Evolutionary conservation across 108 stramenopile genomes (phyloP).

Genomic region (Cyclotella baltica): DNA sequence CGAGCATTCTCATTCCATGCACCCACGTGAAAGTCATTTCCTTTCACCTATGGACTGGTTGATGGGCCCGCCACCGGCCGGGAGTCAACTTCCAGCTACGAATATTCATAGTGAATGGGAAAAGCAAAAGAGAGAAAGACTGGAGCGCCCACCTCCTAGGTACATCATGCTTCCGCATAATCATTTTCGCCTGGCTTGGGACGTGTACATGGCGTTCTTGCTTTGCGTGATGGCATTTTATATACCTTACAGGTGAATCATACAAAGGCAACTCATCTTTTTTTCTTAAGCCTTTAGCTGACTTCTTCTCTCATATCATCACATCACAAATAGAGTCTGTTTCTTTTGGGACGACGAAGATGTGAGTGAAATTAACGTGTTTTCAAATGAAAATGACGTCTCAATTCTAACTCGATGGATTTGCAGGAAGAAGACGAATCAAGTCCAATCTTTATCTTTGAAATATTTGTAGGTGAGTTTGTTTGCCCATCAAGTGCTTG

Average conservation of each 20-base stretch:
- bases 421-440: constrained; percentile 24
- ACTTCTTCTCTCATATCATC: not conserved
- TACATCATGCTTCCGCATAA: constrained; percentile 39
- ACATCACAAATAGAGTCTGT: constrained; percentile 44
- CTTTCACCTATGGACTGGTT: constrained; percentile 16
- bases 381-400: not conserved
- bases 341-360: constrained; percentile 31
- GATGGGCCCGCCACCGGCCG: constrained; percentile 1
- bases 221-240: constrained; percentile 39
- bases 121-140: not conserved
- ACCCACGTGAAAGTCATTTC: not conserved
- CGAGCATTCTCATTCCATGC: not conserved
- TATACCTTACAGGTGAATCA: no score
- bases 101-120: constrained; percentile 7
- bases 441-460: constrained; percentile 20
- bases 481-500: no score
- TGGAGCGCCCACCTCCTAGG: not conserved
- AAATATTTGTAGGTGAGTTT: constrained; percentile 3
- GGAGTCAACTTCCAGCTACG: not conserved
- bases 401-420: not conserved
- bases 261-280: no score
- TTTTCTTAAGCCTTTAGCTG: not conserved
- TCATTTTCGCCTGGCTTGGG: constrained; percentile 38
- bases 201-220: constrained; percentile 20
- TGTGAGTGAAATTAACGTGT: not conserved